These are phyloP conservation scores for Aegilops longissima DNA, from an alignment of 176 grass and related monocot genomes.

Conservation along the genomic window DNA sequence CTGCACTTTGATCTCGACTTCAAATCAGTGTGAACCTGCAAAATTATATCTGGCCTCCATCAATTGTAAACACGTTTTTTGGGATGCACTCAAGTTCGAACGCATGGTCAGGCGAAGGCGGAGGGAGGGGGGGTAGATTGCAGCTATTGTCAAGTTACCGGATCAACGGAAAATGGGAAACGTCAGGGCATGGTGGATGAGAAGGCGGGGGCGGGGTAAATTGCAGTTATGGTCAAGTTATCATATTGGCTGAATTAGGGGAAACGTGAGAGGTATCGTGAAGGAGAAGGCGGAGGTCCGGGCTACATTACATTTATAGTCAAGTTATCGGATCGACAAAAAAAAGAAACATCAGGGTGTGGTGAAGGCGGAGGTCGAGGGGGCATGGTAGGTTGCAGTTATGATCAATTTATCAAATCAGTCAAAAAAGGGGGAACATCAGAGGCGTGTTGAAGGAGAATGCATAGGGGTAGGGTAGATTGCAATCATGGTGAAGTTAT, in stretches of 20 bases:
- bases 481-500: not conserved
- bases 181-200: not conserved
- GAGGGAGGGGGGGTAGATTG: not conserved
- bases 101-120: not conserved
- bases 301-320: no score
- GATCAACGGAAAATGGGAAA: not conserved
- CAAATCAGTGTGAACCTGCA: no score
- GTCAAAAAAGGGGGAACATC: not conserved
- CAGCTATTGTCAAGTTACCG: not conserved
- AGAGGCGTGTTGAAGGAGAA: not conserved
- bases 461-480: not conserved
- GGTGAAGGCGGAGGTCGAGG: not conserved
- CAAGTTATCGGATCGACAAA: not conserved
- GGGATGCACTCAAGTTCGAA: not conserved
- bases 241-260: no score
- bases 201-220: not conserved
- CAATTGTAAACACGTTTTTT: not conserved
- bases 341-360: not conserved
- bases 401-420: no score
- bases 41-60: no score
- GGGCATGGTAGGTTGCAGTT: no score
- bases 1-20: no score
- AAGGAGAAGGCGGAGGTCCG: no score
- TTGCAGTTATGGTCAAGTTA: not conserved
- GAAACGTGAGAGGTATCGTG: no score